A percentile compares a stretch with the other conserved stretches of the same genome.
phyloP scores from a whole-genome alignment of 78 protist species.

The slime mould (Dictyostelium discoideum) region DNA sequence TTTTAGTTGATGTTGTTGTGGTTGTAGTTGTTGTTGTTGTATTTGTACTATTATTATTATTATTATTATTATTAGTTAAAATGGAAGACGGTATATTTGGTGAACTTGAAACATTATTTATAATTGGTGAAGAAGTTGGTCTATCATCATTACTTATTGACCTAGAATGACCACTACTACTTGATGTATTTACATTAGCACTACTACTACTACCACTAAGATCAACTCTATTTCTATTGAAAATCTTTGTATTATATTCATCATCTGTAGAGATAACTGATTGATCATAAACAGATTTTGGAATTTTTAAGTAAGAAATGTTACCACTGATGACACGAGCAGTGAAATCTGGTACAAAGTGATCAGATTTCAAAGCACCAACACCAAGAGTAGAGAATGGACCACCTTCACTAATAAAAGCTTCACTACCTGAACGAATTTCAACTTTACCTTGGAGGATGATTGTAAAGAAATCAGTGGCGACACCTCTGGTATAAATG shows the following conservation, averaged over 20 bases:
- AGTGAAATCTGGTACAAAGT: slow-evolving; percentile 68
- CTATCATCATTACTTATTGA: neutral
- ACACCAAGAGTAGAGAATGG: slow-evolving; percentile 82
- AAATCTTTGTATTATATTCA: slow-evolving; percentile 39
- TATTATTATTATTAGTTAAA: neutral
- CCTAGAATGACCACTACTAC: neutral
- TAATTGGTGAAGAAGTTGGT: neutral
- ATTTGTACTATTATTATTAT: neutral
- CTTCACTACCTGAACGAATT: slow-evolving; percentile 75
- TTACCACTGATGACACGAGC: slow-evolving; percentile 20
- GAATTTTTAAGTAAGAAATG: neutral
- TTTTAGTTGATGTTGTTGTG: neutral
- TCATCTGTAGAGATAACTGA: slow-evolving; percentile 31
- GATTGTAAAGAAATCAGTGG: slow-evolving; percentile 45
- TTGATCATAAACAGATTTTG: slow-evolving; percentile 33
- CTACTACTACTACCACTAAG: neutral
- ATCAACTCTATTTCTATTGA: slow-evolving; percentile 31
- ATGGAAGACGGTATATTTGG: neutral
- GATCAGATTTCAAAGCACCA: slow-evolving; percentile 39
- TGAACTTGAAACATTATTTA: neutral
- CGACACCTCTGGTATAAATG: slow-evolving; percentile 61
- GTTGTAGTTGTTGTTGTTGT: neutral
- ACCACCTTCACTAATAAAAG: slow-evolving; percentile 78
- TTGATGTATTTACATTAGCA: neutral
- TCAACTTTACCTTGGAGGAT: slow-evolving; percentile 79